Conservation (phyloP, 169 alveolate genomes). For the Plasmodium fragile region DNA sequence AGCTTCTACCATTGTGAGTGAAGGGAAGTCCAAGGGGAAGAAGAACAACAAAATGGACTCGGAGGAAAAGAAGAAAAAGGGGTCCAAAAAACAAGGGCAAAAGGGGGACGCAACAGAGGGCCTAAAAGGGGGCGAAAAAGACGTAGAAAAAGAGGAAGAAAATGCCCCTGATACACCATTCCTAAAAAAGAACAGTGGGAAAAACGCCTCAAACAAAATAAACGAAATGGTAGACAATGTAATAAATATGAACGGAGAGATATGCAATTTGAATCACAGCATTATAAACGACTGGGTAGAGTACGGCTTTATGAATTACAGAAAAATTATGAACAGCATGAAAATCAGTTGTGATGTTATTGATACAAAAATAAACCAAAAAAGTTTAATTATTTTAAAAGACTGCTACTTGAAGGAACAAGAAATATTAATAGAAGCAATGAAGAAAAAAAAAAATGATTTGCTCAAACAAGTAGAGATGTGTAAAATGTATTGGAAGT, state of each 20-base stretch:
- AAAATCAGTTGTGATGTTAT: constrained; percentile 52
- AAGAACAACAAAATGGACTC: background rate
- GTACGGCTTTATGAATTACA: constrained; percentile 55
- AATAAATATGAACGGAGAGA: constrained; percentile 8
- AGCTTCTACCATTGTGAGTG: background rate
- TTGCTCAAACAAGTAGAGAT: constrained; percentile 64
- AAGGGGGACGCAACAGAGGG: too few relatives aligned
- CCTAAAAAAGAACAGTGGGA: constrained; percentile 8
- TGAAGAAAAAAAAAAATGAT: constrained; percentile 66
- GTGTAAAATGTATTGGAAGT: constrained; percentile 63
- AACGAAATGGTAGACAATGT: constrained; percentile 38
- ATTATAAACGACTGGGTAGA: constrained; percentile 61
- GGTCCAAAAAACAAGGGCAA: background rate
- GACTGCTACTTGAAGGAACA: constrained; percentile 66
- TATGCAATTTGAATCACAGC: constrained; percentile 18
- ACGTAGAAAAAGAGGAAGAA: background rate
- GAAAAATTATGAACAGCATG: constrained; percentile 52
- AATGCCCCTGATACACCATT: background rate
- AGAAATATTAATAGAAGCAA: constrained; percentile 51
- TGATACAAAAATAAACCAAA: constrained; percentile 57
- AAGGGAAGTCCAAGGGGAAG: background rate
- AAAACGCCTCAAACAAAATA: constrained; percentile 1
- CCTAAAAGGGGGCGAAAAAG: too few relatives aligned
- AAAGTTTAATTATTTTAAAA: constrained; percentile 10
- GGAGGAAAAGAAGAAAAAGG: background rate